Evolutionary conservation across 2,329 filamentous ascomycete species (phyloP).

Genomic region (Blastomyces emzantsi): DNA sequence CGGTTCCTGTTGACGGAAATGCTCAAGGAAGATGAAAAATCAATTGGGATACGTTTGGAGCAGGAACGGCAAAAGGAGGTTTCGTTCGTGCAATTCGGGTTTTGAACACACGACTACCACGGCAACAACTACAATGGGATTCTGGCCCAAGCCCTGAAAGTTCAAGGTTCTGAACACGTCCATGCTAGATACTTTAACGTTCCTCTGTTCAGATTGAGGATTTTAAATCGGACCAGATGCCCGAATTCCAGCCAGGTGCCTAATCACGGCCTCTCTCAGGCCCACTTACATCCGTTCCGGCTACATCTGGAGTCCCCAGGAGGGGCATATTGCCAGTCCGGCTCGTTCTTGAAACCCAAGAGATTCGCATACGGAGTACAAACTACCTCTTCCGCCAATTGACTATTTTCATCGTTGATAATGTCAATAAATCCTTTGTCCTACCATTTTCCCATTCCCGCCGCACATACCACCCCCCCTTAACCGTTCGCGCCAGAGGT

Average conservation of each 20-base stretch:
- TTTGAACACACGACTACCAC: background rate
- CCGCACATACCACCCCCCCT: background rate
- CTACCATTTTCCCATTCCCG: background rate
- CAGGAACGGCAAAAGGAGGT: conserved; percentile 18
- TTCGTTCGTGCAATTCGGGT: conserved; percentile 16
- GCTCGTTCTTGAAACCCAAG: background rate
- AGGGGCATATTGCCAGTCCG: background rate
- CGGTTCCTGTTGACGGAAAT: conserved; percentile 8
- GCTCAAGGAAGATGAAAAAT: conserved; percentile 16
- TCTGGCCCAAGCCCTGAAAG: background rate
- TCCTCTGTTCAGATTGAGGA: background rate
- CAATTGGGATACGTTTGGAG: conserved; percentile 16
- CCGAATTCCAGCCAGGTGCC: background rate
- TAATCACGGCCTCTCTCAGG: background rate
- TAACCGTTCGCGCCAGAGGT: background rate
- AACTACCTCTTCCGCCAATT: background rate
- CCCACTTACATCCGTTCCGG: background rate
- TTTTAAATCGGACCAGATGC: background rate
- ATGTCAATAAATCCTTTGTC: background rate
- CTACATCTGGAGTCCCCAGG: background rate
- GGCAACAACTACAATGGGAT: background rate
- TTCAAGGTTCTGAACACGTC: background rate
- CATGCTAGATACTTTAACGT: background rate
- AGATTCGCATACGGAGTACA: background rate
- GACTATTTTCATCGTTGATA: background rate